Evolutionary conservation across 768 basidiomycete species (phyloP).

Genomic region (Dentipellis fragilis): DNA sequence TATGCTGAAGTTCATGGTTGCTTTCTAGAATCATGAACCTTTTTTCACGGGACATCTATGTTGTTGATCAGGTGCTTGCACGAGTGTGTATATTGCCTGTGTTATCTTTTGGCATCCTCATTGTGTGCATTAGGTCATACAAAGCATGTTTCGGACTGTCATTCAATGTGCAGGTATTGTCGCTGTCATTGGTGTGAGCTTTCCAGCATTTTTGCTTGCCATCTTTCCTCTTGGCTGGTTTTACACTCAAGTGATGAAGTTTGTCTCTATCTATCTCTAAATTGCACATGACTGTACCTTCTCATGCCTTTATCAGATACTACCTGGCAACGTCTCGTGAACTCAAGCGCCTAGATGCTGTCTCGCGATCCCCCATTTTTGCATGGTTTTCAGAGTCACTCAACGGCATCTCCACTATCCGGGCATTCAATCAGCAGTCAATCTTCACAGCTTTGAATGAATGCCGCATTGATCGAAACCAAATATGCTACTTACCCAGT

Average conservation of each 20-base stretch:
- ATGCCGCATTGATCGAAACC: conserved; percentile 74
- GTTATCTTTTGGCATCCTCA: background rate
- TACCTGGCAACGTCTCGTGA: conserved; percentile 83
- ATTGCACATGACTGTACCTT: background rate
- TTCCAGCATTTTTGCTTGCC: conserved; percentile 73
- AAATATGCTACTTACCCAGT: conserved; percentile 54
- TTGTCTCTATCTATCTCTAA: conserved; percentile 20
- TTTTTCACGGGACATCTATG: conserved; percentile 83
- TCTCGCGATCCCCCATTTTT: conserved; percentile 87
- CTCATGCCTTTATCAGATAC: conserved; percentile 40
- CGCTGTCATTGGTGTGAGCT: conserved; percentile 68
- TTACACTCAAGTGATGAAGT: conserved; percentile 77
- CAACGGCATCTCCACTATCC: conserved; percentile 72
- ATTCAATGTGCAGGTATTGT: conserved; percentile 50
- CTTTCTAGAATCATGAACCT: conserved; percentile 67
- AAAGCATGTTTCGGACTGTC: conserved; percentile 57
- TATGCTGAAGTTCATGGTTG: background rate
- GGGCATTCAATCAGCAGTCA: conserved; percentile 64
- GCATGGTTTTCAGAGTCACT: conserved; percentile 77
- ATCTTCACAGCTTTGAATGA: conserved; percentile 63
- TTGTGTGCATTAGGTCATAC: conserved; percentile 37
- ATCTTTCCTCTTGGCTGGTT: conserved; percentile 70
- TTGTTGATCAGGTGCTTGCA: conserved; percentile 76
- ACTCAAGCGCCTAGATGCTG: conserved; percentile 80
- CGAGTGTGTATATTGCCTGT: conserved; percentile 28